Evolutionary conservation across 106 monocot genomes (phyloP).

Genomic region (Cymbidium sinense): DNA sequence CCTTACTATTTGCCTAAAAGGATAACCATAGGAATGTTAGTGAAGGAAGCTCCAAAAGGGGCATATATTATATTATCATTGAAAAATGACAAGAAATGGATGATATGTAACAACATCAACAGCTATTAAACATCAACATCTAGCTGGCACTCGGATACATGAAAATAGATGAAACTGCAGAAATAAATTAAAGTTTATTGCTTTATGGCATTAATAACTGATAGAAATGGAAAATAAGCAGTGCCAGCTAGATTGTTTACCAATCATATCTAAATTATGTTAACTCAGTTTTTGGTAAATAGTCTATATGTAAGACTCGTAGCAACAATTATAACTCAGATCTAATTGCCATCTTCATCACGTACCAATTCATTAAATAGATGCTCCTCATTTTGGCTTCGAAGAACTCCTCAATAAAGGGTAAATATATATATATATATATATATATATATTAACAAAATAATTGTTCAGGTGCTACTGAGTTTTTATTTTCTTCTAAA

Average conservation of each 20-base stretch:
- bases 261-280: not conserved
- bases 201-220: not conserved
- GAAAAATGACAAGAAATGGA: too few relatives aligned
- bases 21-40: not conserved
- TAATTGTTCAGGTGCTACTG: too few relatives aligned
- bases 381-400: not conserved
- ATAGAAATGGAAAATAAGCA: not conserved
- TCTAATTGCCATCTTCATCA: not conserved
- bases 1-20: constrained; percentile 60
- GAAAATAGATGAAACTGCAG: not conserved
- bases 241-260: not conserved
- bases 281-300: not conserved
- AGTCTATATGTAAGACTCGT: not conserved
- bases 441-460: too few relatives aligned
- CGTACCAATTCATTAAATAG: not conserved
- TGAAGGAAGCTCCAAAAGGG: not conserved
- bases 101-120: too few relatives aligned
- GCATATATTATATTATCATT: not conserved
- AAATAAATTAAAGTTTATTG: not conserved
- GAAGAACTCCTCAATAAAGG: not conserved
- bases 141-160: too few relatives aligned
- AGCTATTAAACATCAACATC: too few relatives aligned
- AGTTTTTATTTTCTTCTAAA: too few relatives aligned
- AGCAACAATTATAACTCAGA: not conserved
- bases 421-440: too few relatives aligned